Evolutionary conservation across 1,139 yeast genomes (phyloP), one percentile per base, ranked within the genome.

Genomic region (Candida sanyaensis): DNA sequence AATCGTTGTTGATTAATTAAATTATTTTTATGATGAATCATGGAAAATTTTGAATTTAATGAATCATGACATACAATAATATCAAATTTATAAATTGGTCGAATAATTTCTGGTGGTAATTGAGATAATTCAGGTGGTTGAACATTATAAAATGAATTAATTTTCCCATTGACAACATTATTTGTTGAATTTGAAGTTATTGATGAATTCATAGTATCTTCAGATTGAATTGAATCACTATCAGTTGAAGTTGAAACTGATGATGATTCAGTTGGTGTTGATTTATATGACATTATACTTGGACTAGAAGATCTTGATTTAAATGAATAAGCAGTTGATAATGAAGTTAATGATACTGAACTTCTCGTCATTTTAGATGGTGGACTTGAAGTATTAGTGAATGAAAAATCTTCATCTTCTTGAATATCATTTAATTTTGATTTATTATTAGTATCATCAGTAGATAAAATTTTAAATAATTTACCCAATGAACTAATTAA

Each of bases 41-140:
- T 55, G 31, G 61, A 49, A 39, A 50, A 66, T 53, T 71, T 77
- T 29, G 65, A 69, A 41, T 73, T 69, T 43, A 75, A 58, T 4
- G 77, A 59, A 17, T 73, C 77, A 49, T 75, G 77, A 49, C 78
- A 79, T 41, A 73, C 59, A 2, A 72, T 64, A 33, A 80, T 61
- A 42, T 78, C 82, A 59, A 79, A 78, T 55, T 74, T 77, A 58
- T 67, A 77, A 12, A 69, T 55, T 8, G 83, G 83, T 39, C 80
- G 61, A 11, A 69, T 60, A 6, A 79, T 67, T 36, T 77, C 80
- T 2, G 84, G 83, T 0, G 80, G 75, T 11, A 71, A 59, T 33
- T 62, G 64, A 38, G 69, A 60, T 30, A 79, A 60, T 51, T 78
- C 83, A 2, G 81, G 80, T 10, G 81, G 81, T 41, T 71, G 67